Evolutionary conservation across 306 rosid genomes (phyloP).

Genomic region (Carpinus viminea): DNA sequence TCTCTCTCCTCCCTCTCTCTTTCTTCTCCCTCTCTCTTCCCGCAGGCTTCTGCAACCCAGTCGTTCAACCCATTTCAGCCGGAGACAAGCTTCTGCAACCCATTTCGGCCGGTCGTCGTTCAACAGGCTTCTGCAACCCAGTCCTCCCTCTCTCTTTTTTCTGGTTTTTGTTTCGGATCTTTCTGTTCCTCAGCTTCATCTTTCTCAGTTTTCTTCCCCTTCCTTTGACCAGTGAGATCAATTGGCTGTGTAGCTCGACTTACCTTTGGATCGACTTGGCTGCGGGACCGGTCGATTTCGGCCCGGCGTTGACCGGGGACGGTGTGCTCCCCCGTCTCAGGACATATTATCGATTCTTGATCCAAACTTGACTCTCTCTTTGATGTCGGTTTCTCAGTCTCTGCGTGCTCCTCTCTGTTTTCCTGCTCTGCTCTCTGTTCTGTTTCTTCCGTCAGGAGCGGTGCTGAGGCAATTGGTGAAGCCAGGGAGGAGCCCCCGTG

Average conservation of each 20-base stretch:
- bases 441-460: constrained; percentile 36
- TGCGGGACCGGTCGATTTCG: no score
- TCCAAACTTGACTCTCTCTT: constrained; percentile 40
- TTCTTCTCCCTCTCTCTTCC: no score
- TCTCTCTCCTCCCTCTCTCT: no score
- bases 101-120: no score
- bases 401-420: constrained; percentile 25
- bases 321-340: constrained; percentile 50
- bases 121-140: no score
- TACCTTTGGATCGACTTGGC: no score
- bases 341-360: constrained; percentile 28
- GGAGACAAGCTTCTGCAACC: no score
- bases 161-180: constrained; percentile 32
- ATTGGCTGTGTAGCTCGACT: no score
- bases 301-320: no score
- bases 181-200: constrained; percentile 34
- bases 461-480: constrained; percentile 73
- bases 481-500: constrained; percentile 63
- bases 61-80: no score
- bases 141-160: constrained; percentile 38
- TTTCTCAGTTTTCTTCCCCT: constrained; percentile 31
- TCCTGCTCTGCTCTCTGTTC: constrained; percentile 25
- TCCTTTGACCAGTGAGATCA: constrained; percentile 65
- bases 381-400: constrained; percentile 29
- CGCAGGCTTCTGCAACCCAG: no score